Evolutionary conservation across 768 basidiomycete genomes (phyloP).

Genomic region (Chalciporus chontae): DNA sequence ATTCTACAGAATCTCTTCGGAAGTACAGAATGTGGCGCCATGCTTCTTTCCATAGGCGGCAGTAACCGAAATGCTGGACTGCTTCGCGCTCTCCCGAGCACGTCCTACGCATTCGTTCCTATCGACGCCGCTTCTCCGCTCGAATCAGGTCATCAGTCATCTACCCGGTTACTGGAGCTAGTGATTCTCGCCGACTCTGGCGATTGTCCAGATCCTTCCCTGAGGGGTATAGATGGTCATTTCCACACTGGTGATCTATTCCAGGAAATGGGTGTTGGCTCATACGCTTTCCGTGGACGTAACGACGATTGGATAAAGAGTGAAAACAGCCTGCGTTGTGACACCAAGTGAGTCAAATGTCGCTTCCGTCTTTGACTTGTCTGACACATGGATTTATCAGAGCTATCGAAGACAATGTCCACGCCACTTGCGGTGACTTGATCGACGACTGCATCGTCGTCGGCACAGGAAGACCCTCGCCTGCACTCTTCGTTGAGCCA

Average conservation of each 20-base stretch:
- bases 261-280: conserved; percentile 54
- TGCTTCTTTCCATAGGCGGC: conserved; percentile 59
- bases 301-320: conserved; percentile 88
- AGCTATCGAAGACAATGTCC: conserved; percentile 75
- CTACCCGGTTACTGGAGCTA: conserved; percentile 57
- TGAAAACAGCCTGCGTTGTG: conserved; percentile 73
- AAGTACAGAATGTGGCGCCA: conserved; percentile 75
- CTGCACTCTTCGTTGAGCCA: conserved; percentile 73
- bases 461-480: conserved; percentile 71
- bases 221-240: conserved; percentile 61
- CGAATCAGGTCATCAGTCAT: conserved; percentile 50
- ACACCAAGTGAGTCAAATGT: conserved; percentile 52
- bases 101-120: conserved; percentile 66
- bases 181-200: conserved; percentile 64
- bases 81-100: conserved; percentile 57
- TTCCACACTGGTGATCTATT: conserved; percentile 86
- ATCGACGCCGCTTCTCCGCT: conserved; percentile 38
- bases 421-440: conserved; percentile 58
- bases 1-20: conserved; percentile 67
- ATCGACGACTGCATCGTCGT: conserved; percentile 76
- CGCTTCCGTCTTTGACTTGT: background rate
- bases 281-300: conserved; percentile 65
- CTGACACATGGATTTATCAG: conserved; percentile 29
- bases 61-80: conserved; percentile 47
- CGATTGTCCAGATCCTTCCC: conserved; percentile 62